Evolutionary conservation across 78 protist genomes (phyloP).

Genomic region (Thecamonas trahens): DNA sequence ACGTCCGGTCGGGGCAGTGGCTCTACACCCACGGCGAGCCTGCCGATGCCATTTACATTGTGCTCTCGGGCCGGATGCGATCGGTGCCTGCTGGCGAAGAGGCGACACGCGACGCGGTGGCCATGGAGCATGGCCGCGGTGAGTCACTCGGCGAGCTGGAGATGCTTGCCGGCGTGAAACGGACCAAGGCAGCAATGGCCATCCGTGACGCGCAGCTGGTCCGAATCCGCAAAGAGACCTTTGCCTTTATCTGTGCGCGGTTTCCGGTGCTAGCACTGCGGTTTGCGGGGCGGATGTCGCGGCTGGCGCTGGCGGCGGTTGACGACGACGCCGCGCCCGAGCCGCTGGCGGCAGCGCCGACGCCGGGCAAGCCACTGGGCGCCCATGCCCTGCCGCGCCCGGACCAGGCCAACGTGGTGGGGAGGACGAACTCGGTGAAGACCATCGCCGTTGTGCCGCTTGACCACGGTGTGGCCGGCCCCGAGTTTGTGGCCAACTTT

Average conservation of each 20-base stretch:
- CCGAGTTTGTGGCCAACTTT: not conserved
- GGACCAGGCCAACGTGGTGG: no score
- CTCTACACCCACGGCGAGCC: conserved; percentile 5
- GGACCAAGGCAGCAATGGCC: not conserved
- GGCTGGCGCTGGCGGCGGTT: not conserved
- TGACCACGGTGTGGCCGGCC: conserved; percentile 8
- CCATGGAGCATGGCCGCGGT: conserved; percentile 8
- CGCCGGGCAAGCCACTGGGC: no score
- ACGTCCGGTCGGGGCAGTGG: not conserved
- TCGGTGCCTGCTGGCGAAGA: not conserved
- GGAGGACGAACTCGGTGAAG: no score
- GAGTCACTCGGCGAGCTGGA: conserved; percentile 17
- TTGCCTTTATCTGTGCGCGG: not conserved
- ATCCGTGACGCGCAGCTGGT: conserved; percentile 13
- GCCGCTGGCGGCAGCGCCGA: no score
- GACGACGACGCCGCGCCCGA: not conserved
- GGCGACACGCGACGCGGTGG: not conserved
- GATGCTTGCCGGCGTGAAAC: not conserved
- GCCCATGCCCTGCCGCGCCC: no score
- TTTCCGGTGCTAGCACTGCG: not conserved
- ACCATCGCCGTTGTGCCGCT: no score
- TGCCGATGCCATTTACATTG: conserved; percentile 1
- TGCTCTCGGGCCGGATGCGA: conserved; percentile 10
- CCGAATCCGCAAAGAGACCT: not conserved
- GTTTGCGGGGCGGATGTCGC: not conserved